Base-by-base conservation (phyloP, 2,329 filamentous ascomycete species). In the Fusarium stilboides region DNA sequence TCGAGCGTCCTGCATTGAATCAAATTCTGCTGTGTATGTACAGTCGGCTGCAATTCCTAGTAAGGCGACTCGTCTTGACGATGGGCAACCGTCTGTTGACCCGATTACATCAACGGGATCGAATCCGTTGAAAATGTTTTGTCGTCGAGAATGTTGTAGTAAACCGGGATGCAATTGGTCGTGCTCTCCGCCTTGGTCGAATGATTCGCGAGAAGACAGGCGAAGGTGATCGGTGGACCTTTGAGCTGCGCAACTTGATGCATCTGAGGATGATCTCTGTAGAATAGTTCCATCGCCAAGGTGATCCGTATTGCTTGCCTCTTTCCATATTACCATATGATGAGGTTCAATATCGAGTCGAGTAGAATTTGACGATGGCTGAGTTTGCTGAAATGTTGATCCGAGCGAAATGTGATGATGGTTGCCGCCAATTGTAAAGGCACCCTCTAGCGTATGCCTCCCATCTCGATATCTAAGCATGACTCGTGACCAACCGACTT, bases 31-130 rank as follows among this genome's bases (percentile, higher is more conserved):
- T 7, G 91, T 92, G 75, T 97, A 97, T 8, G 88, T 91, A 81
- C 94, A 98, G 78, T 98, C 94, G 1, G 93, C 94, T 6, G 93
- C 94, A 22, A 97, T 87, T n/a, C 94, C 94, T n/a, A 98, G 87
- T 42, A 97, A 84, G 1, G 94, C 94, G 31, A 97, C 92, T 77
- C 91, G 93, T 65, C 93, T 88, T 6, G 92, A 92, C 2, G 85
- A 88, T 8, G 94, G 94, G 75, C 94, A 98, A 49, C 94, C 94
- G 7, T 80, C 76, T 1, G 91, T 92, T 56, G 87, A 89, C 36
- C 94, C 94, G 74, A 97, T 94, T 14, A 56, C 50, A 4, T 68
- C 45, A 5, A 22, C 49, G 0, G 66, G 62, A 8, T 73, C 49
- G 1, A 50, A 49, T 20, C 47, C 54, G 31, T 45, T 51, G n/a